Evolutionary conservation across 1,284 basidiomycete species (phyloP), one percentile per base, ranked within the genome.

Genomic region (Cutaneotrichosporon sp.): DNA sequence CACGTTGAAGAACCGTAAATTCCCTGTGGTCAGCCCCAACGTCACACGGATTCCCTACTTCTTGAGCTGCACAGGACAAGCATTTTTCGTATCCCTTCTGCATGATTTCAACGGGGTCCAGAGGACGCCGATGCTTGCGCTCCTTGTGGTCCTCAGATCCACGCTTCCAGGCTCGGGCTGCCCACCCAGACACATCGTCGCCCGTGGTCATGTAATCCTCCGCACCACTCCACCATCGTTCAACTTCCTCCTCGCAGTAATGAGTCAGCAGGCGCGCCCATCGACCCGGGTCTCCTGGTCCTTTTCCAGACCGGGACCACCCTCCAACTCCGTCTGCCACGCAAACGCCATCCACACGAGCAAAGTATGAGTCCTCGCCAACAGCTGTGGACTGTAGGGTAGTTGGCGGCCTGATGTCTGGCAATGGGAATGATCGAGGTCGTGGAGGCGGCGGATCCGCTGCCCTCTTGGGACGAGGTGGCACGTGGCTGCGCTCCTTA

Each of bases 21-120:
- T 16, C 81, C 79, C 71, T 80, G 60, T 17, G 38, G 25, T 11
- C 17, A 44, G 29, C 17, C 32, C 20, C 14, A 19, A 20, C 3
- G 5, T 24, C 7, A 26, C 14, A 11, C 3, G 17, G 16, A 16
- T 22, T 38, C 7, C 71, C 58, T 50, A 77, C 75, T 68, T 78
- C 75, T 6, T 66, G 54, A 6, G 68, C 67, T 20, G 75, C 75
- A 63, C 70, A 78, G 17, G 69, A 65, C 52, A 75, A 64, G 57
- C 78, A 79, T 42, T 79, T 78, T 54, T 82, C 80, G 67, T 78
- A 82, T 0, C 80, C 81, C 34, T 67, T 68, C 61, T 82, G 80
- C 74, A 83, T 78, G 42, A 82, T 76, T 43, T 80, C 78, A 41
- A 81, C 77, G 0, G 81, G 80, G 63, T 81, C 77, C 31, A 79